These are phyloP conservation scores for Calocybe indica DNA, from an alignment of 768 basidiomycete genomes.

Conservation along the genomic window DNA sequence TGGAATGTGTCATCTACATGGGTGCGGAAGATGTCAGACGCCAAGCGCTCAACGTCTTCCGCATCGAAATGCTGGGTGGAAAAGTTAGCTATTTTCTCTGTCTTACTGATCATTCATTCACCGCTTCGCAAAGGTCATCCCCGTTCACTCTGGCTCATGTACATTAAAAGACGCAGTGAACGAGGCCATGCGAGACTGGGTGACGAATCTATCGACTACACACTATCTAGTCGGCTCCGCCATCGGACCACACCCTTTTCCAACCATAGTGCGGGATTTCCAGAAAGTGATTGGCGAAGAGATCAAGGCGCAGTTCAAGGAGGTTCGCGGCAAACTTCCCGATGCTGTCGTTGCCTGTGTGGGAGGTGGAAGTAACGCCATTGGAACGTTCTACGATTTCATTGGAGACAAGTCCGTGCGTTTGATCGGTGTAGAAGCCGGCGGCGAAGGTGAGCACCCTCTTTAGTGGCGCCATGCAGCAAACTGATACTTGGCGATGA, in stretches of 20 bases:
- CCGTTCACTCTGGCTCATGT: slow-evolving; percentile 88
- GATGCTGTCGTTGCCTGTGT: slow-evolving; percentile 96
- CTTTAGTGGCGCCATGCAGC: slow-evolving; percentile 1
- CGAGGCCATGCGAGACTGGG: slow-evolving; percentile 98
- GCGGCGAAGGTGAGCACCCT: slow-evolving; percentile 73
- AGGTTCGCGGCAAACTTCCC: slow-evolving; percentile 76
- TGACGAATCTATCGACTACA: slow-evolving; percentile 88
- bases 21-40: slow-evolving; percentile 95
- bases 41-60: slow-evolving; percentile 96
- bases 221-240: slow-evolving; percentile 97
- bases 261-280: slow-evolving; percentile 97
- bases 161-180: slow-evolving; percentile 98
- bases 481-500: not conserved
- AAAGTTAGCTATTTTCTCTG: slow-evolving; percentile 43
- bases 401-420: slow-evolving; percentile 82
- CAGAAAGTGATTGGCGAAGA: slow-evolving; percentile 89
- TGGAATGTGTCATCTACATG: slow-evolving; percentile 98
- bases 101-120: not conserved
- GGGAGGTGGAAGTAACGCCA: slow-evolving; percentile 96
- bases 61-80: slow-evolving; percentile 95
- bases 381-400: slow-evolving; percentile 97
- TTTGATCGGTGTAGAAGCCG: slow-evolving; percentile 93
- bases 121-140: slow-evolving; percentile 60
- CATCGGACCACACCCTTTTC: slow-evolving; percentile 98
- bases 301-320: slow-evolving; percentile 82